Percentiles rank a stretch among this genome's conserved stretches.
Evolutionary conservation across 257 asterid genomes (phyloP).

Genomic region (Solanum piurae): DNA sequence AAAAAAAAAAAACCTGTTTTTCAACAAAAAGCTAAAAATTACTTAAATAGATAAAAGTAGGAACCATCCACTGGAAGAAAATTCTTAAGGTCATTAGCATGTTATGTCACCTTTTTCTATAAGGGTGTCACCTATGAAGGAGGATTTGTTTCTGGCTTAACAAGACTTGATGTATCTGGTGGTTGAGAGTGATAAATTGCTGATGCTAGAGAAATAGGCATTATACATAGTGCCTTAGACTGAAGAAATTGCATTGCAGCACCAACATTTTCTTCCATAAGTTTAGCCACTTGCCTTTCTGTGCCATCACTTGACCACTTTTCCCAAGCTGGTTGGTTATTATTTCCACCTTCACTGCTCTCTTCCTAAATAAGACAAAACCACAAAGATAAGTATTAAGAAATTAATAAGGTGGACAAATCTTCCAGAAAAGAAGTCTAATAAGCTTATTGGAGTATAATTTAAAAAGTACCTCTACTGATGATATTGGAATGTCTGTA

Average conservation of each 20-base stretch:
- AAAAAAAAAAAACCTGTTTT: slow-evolving; percentile 3
- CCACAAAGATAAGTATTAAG: not conserved
- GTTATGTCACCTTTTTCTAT: not conserved
- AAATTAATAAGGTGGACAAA: not conserved
- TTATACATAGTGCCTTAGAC: slow-evolving; percentile 91
- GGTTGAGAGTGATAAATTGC: slow-evolving; percentile 81
- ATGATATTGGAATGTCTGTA: slow-evolving; percentile 78
- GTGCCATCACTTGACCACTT: slow-evolving; percentile 99
- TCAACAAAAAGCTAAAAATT: slow-evolving; percentile 19
- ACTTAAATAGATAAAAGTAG: not conserved
- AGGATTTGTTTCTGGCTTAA: slow-evolving; percentile 63
- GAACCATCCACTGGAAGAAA: not conserved
- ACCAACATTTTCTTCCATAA: slow-evolving; percentile 97
- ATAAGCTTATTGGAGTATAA: not conserved
- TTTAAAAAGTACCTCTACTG: slow-evolving; percentile 46
- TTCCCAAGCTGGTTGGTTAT: slow-evolving; percentile 90
- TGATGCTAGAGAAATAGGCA: slow-evolving; percentile 93
- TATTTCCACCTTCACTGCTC: slow-evolving; percentile 47
- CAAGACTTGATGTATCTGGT: slow-evolving; percentile 41
- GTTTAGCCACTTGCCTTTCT: slow-evolving; percentile 91
- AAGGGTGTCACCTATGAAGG: slow-evolving; percentile 27
- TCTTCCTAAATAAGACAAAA: slow-evolving; percentile 45
- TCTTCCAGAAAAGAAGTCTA: not conserved
- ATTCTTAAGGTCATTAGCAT: not conserved
- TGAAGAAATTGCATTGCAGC: slow-evolving; percentile 98